phyloP scores from a whole-genome alignment of 208 protist genomes.

The Trypanosoma brucei region DNA sequence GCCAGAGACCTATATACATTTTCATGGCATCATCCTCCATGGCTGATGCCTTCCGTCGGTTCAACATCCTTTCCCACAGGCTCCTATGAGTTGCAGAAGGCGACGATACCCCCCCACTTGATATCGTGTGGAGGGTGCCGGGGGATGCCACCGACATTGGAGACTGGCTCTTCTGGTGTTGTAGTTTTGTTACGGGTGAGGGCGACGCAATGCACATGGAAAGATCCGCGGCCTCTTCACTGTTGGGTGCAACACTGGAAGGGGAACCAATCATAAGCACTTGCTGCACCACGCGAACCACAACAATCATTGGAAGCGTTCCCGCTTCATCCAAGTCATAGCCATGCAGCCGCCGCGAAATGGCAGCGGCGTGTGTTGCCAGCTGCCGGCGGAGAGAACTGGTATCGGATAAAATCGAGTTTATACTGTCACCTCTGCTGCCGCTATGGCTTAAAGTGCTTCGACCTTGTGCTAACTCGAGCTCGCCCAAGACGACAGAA shows the following conservation, averaged over 20 bases:
- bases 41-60: constrained; percentile 24
- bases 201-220: background rate
- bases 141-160: background rate
- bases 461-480: background rate
- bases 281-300: constrained; percentile 42
- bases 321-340: constrained; percentile 54
- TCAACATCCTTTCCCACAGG: constrained; percentile 46
- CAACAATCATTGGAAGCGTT: constrained; percentile 56
- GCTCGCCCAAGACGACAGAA: background rate
- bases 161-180: background rate
- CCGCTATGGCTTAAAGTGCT: background rate
- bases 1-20: constrained; percentile 49
- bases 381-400: constrained; percentile 28
- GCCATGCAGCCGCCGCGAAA: constrained; percentile 51
- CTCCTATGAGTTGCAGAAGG: constrained; percentile 2
- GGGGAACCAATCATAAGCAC: background rate
- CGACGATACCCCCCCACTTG: background rate
- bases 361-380: constrained; percentile 26
- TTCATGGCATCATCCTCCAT: constrained; percentile 46
- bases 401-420: background rate
- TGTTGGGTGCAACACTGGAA: background rate
- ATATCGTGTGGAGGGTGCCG: background rate
- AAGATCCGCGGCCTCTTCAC: background rate
- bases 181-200: background rate
- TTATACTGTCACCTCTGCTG: background rate